Percentiles rank a stretch among this genome's conserved stretches.
Conservation (phyloP, 2,329 filamentous ascomycete genomes). For the Aureobasidium pullulans region DNA sequence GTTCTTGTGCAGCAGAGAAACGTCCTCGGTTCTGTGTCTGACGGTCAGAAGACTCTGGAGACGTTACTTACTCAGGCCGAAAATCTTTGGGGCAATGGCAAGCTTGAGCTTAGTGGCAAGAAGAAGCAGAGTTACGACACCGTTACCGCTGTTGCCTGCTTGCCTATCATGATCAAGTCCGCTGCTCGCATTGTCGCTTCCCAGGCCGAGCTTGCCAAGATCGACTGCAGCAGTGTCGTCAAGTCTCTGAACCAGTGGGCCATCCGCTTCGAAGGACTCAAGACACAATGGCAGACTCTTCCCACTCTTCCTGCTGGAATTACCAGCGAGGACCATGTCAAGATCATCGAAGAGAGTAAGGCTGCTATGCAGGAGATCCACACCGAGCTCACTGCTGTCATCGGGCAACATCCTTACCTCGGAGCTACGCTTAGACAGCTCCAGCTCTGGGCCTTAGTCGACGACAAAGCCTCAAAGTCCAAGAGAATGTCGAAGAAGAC, state of each 20-base stretch:
- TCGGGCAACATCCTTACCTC: conserved; percentile 15
- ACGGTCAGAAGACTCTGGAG: conserved; percentile 29
- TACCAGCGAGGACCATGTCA: background rate
- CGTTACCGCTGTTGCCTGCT: conserved; percentile 45
- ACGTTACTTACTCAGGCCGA: conserved; percentile 28
- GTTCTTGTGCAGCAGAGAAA: conserved; percentile 55
- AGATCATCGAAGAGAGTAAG: background rate
- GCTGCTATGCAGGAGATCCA: background rate
- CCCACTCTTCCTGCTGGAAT: conserved; percentile 3
- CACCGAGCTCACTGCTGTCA: background rate
- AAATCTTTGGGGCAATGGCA: conserved; percentile 19
- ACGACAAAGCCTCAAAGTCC: background rate
- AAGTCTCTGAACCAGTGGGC: conserved; percentile 1
- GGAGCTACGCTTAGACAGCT: conserved; percentile 16
- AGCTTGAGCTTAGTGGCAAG: background rate
- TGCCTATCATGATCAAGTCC: conserved; percentile 60
- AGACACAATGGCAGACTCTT: background rate
- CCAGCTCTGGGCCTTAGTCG: conserved; percentile 13
- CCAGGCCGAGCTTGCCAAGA: conserved; percentile 58
- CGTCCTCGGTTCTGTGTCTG: conserved; percentile 32
- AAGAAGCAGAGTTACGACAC: conserved; percentile 2
- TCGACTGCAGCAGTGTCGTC: conserved; percentile 15
- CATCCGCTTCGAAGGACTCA: background rate
- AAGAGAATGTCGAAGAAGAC: background rate
- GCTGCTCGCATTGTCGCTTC: conserved; percentile 55